Evolutionary conservation across 352 stramenopile genomes (phyloP), one percentile per base, ranked within the genome.

Genomic region (Pilasporangium apinafurcum): DNA sequence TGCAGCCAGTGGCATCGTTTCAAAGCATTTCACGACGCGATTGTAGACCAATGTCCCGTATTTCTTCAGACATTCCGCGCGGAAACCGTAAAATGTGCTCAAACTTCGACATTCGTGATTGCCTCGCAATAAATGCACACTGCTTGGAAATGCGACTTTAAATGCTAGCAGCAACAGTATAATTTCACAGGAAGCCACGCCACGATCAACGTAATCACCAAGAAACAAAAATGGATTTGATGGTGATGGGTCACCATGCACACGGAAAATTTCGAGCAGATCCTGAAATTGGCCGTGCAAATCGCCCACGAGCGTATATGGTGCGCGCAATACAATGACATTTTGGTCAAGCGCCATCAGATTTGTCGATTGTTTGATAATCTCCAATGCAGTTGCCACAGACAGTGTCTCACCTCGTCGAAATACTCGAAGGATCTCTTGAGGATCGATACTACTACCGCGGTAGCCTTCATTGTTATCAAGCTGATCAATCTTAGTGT

Each of bases 51-150:
- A 48, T 14, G 75, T 67, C 7, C 80, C 80, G 48, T 89, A 92
- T 46, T 92, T 92, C 33, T 55, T 51, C 0, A 86, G 54, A 35
- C 97, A 99, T 69, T 99, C 97, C 56, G 97, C 90, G 37, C 98
- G 98, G 57, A 99, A 99, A n/a, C 97, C 97, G 64, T 99, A 99
- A 56, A 99, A 99, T 51, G 96, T 96, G 65, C 98, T 99, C 27
- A 99, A 97, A 28, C 87, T 98, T 9, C 95, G 91, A 50, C 95
- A 98, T 65, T 99, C 97, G 62, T 99, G 96, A 70, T 99, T 99
- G 4, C 97, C 97, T 37, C 97, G 86, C 22, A 99, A 74, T 21
- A 99, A 66, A 63, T 99, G 98, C 44, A 99, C 98, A 63, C 98
- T 98, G 52, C 98, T 68, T 2, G 97, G 97, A 51, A 98, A 98